These are phyloP conservation scores for Triticum timopheevii DNA, from an alignment of 176 grass and related monocot genomes.

Conservation along the genomic window DNA sequence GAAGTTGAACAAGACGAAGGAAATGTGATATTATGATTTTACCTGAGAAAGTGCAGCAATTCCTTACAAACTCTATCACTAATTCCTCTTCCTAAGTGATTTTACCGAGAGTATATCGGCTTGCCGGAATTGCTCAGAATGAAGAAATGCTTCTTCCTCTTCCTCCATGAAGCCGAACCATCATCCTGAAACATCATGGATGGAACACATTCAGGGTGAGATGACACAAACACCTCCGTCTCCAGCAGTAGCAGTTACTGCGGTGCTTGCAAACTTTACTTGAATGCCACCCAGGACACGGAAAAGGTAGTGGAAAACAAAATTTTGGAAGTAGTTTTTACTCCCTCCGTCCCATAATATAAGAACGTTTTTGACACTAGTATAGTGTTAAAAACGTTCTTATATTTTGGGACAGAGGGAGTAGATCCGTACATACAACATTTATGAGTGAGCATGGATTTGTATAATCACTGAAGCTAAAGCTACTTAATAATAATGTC, in stretches of 20 bases:
- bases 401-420: too few species aligned
- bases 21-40: neutral
- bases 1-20: conserved; percentile 11
- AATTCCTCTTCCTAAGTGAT: neutral
- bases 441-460: neutral
- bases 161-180: conserved; percentile 90
- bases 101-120: conserved; percentile 92
- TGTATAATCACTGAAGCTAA: neutral
- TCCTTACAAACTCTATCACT: neutral
- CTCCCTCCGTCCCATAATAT: too few species aligned
- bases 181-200: conserved; percentile 59
- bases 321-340: neutral
- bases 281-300: neutral
- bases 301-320: neutral
- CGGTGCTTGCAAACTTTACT: neutral
- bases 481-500: neutral
- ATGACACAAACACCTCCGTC: neutral
- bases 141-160: conserved; percentile 96
- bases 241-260: neutral
- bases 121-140: conserved; percentile 94
- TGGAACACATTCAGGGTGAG: neutral
- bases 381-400: too few species aligned
- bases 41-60: neutral
- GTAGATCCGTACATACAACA: neutral
- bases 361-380: too few species aligned